Percentiles rank a stretch among this genome's conserved stretches.
These are phyloP conservation scores for Sophora flavescens DNA, from an alignment of 306 rosid species.

Conservation along the genomic window DNA sequence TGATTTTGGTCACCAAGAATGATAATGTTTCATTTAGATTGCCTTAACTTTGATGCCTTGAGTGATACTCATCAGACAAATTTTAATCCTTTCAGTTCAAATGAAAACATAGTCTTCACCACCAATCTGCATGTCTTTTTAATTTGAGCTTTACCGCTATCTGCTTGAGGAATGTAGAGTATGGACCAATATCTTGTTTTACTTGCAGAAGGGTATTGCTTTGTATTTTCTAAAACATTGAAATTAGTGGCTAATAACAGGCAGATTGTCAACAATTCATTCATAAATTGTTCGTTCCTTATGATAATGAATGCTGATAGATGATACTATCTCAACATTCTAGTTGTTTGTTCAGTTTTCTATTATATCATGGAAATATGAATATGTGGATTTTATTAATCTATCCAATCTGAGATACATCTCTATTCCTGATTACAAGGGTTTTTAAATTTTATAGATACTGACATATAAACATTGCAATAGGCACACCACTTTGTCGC, in stretches of 20 bases:
- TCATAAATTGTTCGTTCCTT: slow-evolving; percentile 33
- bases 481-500: slow-evolving; percentile 99
- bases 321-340: slow-evolving; percentile 41
- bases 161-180: too few relatives aligned
- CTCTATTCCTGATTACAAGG: slow-evolving; percentile 29
- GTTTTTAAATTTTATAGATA: slow-evolving; percentile 34
- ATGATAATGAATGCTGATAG: slow-evolving; percentile 25
- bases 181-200: too few relatives aligned
- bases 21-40: too few relatives aligned
- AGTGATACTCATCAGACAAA: too few relatives aligned
- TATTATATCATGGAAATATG: slow-evolving; percentile 11
- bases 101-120: too few relatives aligned
- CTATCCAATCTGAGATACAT: slow-evolving; percentile 32
- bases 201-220: slow-evolving; percentile 20
- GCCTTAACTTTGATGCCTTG: too few relatives aligned
- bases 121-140: too few relatives aligned
- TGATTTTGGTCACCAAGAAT: too few relatives aligned
- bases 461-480: slow-evolving; percentile 59
- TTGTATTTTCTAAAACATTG: slow-evolving; percentile 17
- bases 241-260: slow-evolving; percentile 22
- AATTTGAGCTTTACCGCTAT: too few relatives aligned
- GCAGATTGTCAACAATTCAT: slow-evolving; percentile 27
- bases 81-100: too few relatives aligned
- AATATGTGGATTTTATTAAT: slow-evolving; percentile 31
- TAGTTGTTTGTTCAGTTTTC: slow-evolving; percentile 33